Evolutionary conservation across 768 basidiomycete genomes (phyloP).

Genomic region (Lactarius hengduanensis): DNA sequence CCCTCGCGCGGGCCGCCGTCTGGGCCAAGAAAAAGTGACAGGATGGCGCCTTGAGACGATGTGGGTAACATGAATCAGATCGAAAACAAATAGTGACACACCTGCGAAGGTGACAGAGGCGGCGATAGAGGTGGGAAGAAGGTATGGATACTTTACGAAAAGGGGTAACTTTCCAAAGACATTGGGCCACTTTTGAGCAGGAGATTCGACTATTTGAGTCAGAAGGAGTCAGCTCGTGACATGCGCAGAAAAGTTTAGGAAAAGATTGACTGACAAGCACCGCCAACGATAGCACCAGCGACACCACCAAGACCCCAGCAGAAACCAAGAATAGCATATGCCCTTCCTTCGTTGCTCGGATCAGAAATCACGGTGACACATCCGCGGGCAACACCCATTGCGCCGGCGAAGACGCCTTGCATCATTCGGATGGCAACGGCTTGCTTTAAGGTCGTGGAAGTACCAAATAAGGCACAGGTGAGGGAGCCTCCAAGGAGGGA

Average conservation of each 20-base stretch:
- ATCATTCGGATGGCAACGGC: conserved; percentile 84
- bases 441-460: conserved; percentile 69
- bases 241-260: neutral
- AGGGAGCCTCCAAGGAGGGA: conserved; percentile 84
- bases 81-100: conserved; percentile 34
- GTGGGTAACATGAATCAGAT: neutral
- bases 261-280: conserved; percentile 57
- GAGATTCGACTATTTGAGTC: conserved; percentile 64
- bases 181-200: conserved; percentile 82
- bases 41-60: conserved; percentile 61
- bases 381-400: conserved; percentile 92
- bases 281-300: conserved; percentile 82
- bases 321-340: conserved; percentile 92
- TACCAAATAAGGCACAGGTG: conserved; percentile 77
- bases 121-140: conserved; percentile 82
- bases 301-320: conserved; percentile 98
- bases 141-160: conserved; percentile 83
- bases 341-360: conserved; percentile 87
- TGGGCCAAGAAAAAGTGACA: conserved; percentile 86
- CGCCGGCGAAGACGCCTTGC: conserved; percentile 90
- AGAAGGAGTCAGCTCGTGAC: conserved; percentile 26
- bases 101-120: conserved; percentile 72
- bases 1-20: conserved; percentile 67
- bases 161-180: conserved; percentile 63
- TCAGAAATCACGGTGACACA: conserved; percentile 87